Evolutionary conservation across 2,329 filamentous ascomycete species (phyloP), one percentile per base, ranked within the genome.

Genomic region (Cytospora piceicola): DNA sequence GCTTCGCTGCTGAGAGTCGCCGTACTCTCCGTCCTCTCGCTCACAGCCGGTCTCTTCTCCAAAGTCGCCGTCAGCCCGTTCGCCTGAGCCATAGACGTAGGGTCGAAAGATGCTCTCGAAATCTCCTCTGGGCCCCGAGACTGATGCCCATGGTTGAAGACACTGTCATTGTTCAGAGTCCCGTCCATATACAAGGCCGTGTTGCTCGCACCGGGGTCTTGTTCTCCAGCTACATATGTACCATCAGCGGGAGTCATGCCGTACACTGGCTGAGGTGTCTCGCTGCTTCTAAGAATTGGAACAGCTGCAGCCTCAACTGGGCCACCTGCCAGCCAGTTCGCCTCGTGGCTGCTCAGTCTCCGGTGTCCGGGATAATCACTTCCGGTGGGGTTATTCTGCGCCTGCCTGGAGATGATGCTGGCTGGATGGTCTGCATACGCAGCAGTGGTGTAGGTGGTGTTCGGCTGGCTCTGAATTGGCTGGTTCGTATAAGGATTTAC

Each of bases 401-500:
- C 59, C 36, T 36, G 51, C 46, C 56, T 49, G 30, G 59, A 34
- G 12, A 61, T 46, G 42, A 52, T 57, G 22, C 46, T 59, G 49
- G 57, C 62, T 24, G 61, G 64, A 20, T 65, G 57, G 20, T 66
- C 65, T 20, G 56, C 64, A 39, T 65, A 67, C 4, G 65, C 30
- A 17, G 22, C 54, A 14, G 46, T 22, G 14, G 24, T 58, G 42
- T 46, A 51, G 9, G 46, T 22, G 14, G 24, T 58, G 42, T 46
- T 49, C 27, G n/a, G 30, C 58, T 66, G 63, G 17, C 55, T 52
- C 17, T 67, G 68, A 15, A 80, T 68, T 0, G 81, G 78, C 70
- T 83, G 78, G 69, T 77, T 81, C 36, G 80, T 86, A 69, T 87
- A 87, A 2, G 84, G 85, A 70, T 88, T 87, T 49, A 87, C 78